Base-by-base conservation (phyloP, 768 basidiomycete genomes). In the Strobilomyces dryophilus region DNA sequence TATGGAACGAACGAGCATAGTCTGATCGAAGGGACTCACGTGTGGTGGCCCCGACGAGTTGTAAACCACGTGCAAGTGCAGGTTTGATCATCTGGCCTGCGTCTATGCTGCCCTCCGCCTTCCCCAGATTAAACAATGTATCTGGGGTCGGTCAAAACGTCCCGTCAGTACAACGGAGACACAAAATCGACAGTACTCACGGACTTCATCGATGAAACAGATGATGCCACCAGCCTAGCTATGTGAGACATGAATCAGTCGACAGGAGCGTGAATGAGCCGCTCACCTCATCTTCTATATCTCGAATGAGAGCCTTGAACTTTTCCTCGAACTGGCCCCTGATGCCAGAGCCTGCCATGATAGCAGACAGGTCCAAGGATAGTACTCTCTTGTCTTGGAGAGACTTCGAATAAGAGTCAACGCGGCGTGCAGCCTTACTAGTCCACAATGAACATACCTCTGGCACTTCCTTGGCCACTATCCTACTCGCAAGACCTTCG, bases 71-170 rank as follows among this genome's bases (percentile, higher is more conserved):
- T 6, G 92, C 93, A 2, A 95, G 76, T 0, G 92, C 89, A 29
- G 92, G 92, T 63, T 93, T 95, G 61, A 94, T 93, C 90, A 94
- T 93, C 61, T 91, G 86, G 0, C 92, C 92, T 2, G 89, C 93
- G 60, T 95, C 92, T 54, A 95, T 86, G 57, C 89, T 90, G 21
- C 93, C 93, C 71, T 95, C 93, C 0, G 89, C 79, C 68, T 95
- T 95, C 1, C 93, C 93, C 7, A 95, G 79, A 51, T 94, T 89
- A 74, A 93, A 90, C 4, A 92, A 74, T 0, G 80, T 85, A 57
- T 92, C 86, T 88, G 6, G 10, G 49, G n/a, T 27, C 3, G 20
- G 20, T 26, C 11, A 18, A 32, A 36, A 15, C 24, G 12, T 14
- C 32, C 34, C 2, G 27, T 55, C 3, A 41, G 35, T 27, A 34